Conservation (phyloP, 176 grass and related monocot genomes). For the Tillandsia fasciculata region DNA sequence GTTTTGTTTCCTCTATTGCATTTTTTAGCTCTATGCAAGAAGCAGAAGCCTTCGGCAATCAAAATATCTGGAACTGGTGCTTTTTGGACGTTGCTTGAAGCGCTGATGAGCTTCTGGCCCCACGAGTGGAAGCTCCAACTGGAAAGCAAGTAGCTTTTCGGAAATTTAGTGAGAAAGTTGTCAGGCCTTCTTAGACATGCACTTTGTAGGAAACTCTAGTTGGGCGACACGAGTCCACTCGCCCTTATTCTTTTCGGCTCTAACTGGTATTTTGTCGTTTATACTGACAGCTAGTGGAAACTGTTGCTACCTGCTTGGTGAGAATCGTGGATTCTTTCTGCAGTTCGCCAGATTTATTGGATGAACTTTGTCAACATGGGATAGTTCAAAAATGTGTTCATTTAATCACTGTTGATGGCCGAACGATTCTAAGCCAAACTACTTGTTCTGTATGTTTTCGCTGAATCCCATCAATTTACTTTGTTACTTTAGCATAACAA, state of each 20-base stretch:
- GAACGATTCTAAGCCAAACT: slow-evolving; percentile 36
- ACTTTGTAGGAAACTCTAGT: no score
- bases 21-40: background rate
- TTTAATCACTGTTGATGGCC: slow-evolving; percentile 53
- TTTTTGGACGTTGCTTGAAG: no score
- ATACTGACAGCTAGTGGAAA: slow-evolving; percentile 57
- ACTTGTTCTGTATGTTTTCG: slow-evolving; percentile 59
- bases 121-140: no score
- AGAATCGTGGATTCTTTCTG: slow-evolving; percentile 58
- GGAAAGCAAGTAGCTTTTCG: no score
- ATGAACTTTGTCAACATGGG: slow-evolving; percentile 61
- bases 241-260: no score
- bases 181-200: no score
- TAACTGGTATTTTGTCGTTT: slow-evolving; percentile 12
- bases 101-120: no score
- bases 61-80: no score
- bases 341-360: slow-evolving; percentile 53
- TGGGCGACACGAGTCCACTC: no score
- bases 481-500: background rate
- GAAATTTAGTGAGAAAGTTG: no score
- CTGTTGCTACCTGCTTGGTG: slow-evolving; percentile 62
- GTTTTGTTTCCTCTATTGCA: slow-evolving; percentile 4
- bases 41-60: no score
- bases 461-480: background rate
- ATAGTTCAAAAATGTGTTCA: slow-evolving; percentile 50